Percentiles rank a stretch among this genome's conserved stretches.
Conservation (phyloP, 768 basidiomycete genomes). For the Boletus eberwhitei region DNA sequence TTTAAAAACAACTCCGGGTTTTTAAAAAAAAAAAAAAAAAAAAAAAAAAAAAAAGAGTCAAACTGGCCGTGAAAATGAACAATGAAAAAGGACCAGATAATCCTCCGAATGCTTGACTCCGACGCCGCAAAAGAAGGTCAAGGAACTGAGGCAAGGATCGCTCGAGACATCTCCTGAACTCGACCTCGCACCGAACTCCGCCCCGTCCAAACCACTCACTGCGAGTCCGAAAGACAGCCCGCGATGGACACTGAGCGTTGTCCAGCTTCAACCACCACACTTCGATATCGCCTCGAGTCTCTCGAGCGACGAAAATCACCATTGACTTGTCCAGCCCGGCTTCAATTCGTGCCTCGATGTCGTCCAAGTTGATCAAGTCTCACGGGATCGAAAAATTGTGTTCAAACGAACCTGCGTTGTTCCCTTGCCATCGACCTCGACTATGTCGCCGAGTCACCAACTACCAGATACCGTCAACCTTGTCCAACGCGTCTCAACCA, state of each 20-base stretch:
- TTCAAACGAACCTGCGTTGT: not conserved
- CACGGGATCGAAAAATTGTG: not conserved
- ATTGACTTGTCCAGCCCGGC: not conserved
- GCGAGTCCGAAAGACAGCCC: not conserved
- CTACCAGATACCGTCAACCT: not conserved
- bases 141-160: not conserved
- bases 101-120: not conserved
- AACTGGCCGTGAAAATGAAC: not conserved
- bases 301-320: too few relatives aligned
- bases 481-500: not conserved
- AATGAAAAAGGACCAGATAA: slow-evolving; percentile 1
- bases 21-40: too few relatives aligned
- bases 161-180: not conserved
- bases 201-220: not conserved
- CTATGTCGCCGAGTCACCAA: not conserved
- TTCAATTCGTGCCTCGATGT: not conserved
- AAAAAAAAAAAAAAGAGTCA: not conserved
- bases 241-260: not conserved
- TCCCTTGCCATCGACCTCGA: not conserved
- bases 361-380: not conserved
- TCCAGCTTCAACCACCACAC: not conserved
- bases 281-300: not conserved
- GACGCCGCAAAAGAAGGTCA: not conserved
- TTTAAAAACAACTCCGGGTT: too few relatives aligned
- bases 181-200: not conserved